A percentile compares a stretch with the other conserved stretches of the same genome.
These are phyloP conservation scores for Lipomyces orientalis DNA, from an alignment of 805 yeast species.

Conservation along the genomic window DNA sequence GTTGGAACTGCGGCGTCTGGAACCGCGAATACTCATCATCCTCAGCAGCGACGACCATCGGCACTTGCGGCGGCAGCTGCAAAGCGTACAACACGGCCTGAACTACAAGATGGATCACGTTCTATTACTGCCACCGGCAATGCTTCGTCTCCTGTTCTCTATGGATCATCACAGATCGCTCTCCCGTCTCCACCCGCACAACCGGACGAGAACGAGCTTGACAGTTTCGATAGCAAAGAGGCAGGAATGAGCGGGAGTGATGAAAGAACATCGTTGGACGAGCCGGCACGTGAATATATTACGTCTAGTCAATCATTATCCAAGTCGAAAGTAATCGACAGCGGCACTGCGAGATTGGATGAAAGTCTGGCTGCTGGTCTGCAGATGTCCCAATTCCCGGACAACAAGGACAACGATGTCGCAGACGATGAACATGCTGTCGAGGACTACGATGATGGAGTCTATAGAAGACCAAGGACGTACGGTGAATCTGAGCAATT, in stretches of 20 bases:
- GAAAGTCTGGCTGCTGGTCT: background rate
- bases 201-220: background rate
- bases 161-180: background rate
- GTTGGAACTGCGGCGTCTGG: background rate
- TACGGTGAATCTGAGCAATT: background rate
- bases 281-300: background rate
- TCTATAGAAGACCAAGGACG: background rate
- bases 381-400: background rate
- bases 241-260: conserved; percentile 5
- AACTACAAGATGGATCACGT: conserved; percentile 10
- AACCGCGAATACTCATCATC: background rate
- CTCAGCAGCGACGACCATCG: conserved; percentile 17
- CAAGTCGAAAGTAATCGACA: background rate
- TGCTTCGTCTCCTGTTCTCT: background rate
- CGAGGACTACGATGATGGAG: background rate
- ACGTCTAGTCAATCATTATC: background rate
- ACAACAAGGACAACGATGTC: background rate
- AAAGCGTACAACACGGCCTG: conserved; percentile 19
- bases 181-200: background rate
- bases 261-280: background rate
- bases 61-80: conserved; percentile 33
- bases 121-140: background rate
- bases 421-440: background rate
- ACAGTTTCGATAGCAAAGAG: conserved; percentile 10
- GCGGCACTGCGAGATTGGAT: background rate